These are phyloP conservation scores for Backusella parvicylindrica DNA, from an alignment of 192 early-diverging fungal genomes.

Conservation along the genomic window DNA sequence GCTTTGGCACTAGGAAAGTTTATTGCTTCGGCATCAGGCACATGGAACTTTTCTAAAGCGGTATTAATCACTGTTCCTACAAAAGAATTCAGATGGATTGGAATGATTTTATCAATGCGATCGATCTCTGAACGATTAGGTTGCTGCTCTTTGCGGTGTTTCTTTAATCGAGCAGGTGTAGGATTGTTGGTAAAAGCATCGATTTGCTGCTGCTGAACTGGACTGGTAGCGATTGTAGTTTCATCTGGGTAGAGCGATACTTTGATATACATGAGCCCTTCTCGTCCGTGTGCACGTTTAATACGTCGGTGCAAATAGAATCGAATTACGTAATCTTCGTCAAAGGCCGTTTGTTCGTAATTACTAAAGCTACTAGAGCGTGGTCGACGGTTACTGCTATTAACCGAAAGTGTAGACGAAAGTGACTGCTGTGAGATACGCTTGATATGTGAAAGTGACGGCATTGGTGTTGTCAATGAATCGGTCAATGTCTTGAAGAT, in stretches of 20 bases:
- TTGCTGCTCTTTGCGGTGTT: neutral
- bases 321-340: slow-evolving; percentile 36
- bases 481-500: slow-evolving; percentile 45
- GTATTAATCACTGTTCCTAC: slow-evolving; percentile 43
- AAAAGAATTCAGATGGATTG: slow-evolving; percentile 36
- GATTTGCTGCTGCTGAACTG: slow-evolving; percentile 1
- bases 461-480: slow-evolving; percentile 43
- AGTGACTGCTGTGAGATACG: slow-evolving; percentile 14
- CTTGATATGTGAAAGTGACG: slow-evolving; percentile 33
- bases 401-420: neutral
- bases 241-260: slow-evolving; percentile 28
- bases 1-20: neutral
- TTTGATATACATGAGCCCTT: slow-evolving; percentile 33
- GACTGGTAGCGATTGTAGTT: neutral
- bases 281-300: slow-evolving; percentile 23
- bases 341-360: slow-evolving; percentile 13
- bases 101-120: slow-evolving; percentile 36
- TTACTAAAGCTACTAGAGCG: slow-evolving; percentile 20
- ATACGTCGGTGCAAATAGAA: slow-evolving; percentile 46
- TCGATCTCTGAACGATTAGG: slow-evolving; percentile 3
- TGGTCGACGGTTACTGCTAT: neutral
- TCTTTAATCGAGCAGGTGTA: neutral
- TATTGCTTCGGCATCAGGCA: slow-evolving; percentile 31
- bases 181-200: neutral
- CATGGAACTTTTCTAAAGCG: slow-evolving; percentile 43